Percentiles rank a stretch among this genome's conserved stretches.
Evolutionary conservation across 1,284 basidiomycete genomes (phyloP).

Genomic region (Apiotrichum domesticum): DNA sequence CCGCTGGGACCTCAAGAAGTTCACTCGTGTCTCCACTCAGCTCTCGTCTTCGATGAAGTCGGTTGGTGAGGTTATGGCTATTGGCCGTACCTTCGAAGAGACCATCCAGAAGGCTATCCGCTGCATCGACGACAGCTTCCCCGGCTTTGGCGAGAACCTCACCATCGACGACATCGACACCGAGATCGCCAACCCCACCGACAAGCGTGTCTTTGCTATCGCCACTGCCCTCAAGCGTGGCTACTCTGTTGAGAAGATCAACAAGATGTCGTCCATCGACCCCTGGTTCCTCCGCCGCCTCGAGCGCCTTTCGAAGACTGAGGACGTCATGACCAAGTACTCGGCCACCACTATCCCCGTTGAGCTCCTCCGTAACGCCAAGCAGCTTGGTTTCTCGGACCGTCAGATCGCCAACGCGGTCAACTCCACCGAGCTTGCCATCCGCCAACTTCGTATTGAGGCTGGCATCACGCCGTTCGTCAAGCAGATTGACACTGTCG

Average conservation of each 20-base stretch:
- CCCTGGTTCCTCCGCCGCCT: conserved; percentile 95
- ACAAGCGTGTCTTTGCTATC: conserved; percentile 94
- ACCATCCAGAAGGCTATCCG: conserved; percentile 97
- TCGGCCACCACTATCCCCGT: conserved; percentile 63
- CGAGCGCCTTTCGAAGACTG: conserved; percentile 73
- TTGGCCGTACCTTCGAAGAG: conserved; percentile 96
- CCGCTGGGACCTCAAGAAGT: conserved; percentile 98
- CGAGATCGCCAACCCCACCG: conserved; percentile 57
- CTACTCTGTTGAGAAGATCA: conserved; percentile 91
- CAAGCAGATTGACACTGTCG: conserved; percentile 98
- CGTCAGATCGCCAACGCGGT: conserved; percentile 75
- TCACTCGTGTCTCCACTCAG: conserved; percentile 78
- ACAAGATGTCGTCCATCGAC: conserved; percentile 96
- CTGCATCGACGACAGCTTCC: conserved; percentile 89
- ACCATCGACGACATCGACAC: conserved; percentile 75
- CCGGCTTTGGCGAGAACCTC: conserved; percentile 70
- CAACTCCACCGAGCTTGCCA: conserved; percentile 61
- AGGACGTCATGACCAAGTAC: conserved; percentile 59
- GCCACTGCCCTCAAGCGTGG: conserved; percentile 92
- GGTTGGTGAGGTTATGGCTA: conserved; percentile 98
- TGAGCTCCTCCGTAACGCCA: conserved; percentile 70
- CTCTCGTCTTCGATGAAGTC: conserved; percentile 96
- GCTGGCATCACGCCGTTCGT: conserved; percentile 79
- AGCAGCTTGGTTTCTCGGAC: conserved; percentile 95
- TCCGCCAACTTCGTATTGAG: conserved; percentile 66